phyloP scores from a whole-genome alignment of 306 rosid genomes.

The Cotoneaster glaucophyllus region DNA sequence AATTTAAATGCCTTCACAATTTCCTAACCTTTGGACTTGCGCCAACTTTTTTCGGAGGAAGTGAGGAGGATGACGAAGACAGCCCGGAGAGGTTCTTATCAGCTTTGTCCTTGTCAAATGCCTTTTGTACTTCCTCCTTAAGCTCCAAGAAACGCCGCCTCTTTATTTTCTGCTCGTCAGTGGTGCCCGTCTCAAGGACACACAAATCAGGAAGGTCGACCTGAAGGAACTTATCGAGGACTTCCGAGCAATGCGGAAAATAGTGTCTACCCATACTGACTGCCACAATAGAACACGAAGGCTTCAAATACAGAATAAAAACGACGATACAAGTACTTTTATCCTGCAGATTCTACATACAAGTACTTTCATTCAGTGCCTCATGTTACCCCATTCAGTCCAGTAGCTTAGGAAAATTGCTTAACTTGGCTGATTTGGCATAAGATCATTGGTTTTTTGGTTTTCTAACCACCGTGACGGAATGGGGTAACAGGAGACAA shows the following conservation, averaged over 20 bases:
- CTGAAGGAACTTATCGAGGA: conserved; percentile 40
- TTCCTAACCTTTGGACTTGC: conserved; percentile 14
- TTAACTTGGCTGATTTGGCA: no score
- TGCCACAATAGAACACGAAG: conserved; percentile 16
- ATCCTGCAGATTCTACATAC: neutral
- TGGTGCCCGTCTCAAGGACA: conserved; percentile 32
- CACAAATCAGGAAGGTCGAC: conserved; percentile 34
- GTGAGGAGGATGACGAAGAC: conserved; percentile 29
- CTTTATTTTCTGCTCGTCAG: conserved; percentile 34
- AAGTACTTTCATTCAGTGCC: neutral
- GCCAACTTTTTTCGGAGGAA: conserved; percentile 15
- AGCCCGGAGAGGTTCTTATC: conserved; percentile 10
- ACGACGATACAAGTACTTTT: neutral
- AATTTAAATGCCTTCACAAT: conserved; percentile 3
- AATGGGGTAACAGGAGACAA: no score
- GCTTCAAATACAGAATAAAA: neutral
- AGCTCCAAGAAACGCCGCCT: conserved; percentile 39
- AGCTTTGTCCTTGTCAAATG: conserved; percentile 44
- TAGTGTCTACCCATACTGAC: conserved; percentile 41
- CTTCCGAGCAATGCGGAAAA: conserved; percentile 49
- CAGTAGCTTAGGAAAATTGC: no score
- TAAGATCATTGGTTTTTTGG: no score
- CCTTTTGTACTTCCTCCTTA: conserved; percentile 39
- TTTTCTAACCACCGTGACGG: no score
- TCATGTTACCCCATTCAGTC: no score